phyloP scores from a whole-genome alignment of 805 yeast species.

The Torulaspora franciscae region DNA sequence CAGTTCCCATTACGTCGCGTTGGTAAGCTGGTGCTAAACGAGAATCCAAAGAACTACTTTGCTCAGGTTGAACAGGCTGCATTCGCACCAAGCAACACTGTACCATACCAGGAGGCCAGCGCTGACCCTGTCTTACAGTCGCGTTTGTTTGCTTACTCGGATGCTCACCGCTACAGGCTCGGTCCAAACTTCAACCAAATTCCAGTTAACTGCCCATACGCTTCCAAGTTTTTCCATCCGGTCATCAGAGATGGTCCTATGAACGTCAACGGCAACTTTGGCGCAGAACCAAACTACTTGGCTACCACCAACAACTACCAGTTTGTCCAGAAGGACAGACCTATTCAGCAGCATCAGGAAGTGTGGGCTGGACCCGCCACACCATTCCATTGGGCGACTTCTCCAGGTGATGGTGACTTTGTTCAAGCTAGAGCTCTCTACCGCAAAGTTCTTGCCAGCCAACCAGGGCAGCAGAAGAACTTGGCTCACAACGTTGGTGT shows the following conservation, averaged over 20 bases:
- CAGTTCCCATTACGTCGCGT: slow-evolving; percentile 83
- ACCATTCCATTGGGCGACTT: slow-evolving; percentile 80
- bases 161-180: slow-evolving; percentile 79
- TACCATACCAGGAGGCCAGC: slow-evolving; percentile 76
- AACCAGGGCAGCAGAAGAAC: slow-evolving; percentile 77
- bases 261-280: slow-evolving; percentile 66
- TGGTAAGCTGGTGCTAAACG: slow-evolving; percentile 73
- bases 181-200: slow-evolving; percentile 71
- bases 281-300: slow-evolving; percentile 70
- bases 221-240: slow-evolving; percentile 54
- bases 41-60: slow-evolving; percentile 80
- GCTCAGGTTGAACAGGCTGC: slow-evolving; percentile 87
- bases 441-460: slow-evolving; percentile 63
- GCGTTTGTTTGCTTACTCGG: slow-evolving; percentile 76
- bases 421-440: slow-evolving; percentile 74
- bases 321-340: slow-evolving; percentile 28
- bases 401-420: slow-evolving; percentile 60
- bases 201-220: slow-evolving; percentile 84
- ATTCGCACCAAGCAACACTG: slow-evolving; percentile 79
- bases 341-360: slow-evolving; percentile 63
- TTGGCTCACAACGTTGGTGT: slow-evolving; percentile 79
- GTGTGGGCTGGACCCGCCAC: slow-evolving; percentile 77
- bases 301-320: slow-evolving; percentile 43
- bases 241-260: slow-evolving; percentile 79
- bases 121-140: slow-evolving; percentile 83